These are phyloP conservation scores for Pseudohyphozyma bogoriensis DNA, from an alignment of 768 basidiomycete species.

Conservation along the genomic window DNA sequence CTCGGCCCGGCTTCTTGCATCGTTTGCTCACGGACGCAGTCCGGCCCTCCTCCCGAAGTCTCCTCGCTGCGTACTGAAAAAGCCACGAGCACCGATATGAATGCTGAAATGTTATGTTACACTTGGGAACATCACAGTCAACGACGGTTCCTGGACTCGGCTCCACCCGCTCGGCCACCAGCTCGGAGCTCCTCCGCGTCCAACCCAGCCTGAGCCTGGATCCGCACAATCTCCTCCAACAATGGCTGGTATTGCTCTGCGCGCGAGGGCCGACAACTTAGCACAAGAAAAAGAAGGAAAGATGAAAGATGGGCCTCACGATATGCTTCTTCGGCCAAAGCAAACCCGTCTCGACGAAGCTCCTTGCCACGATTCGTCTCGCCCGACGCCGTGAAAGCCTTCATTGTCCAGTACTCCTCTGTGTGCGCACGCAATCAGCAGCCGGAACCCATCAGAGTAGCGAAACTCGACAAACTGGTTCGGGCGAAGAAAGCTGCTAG, in stretches of 20 bases:
- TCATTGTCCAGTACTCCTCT: slow-evolving; percentile 74
- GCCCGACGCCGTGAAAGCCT: slow-evolving; percentile 46
- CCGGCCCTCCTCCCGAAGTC: too few relatives aligned
- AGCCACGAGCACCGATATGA: too few relatives aligned
- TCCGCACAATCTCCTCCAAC: slow-evolving; percentile 69
- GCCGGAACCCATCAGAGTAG: background rate
- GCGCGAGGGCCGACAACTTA: background rate
- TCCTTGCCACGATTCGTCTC: slow-evolving; percentile 65
- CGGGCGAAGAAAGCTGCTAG: slow-evolving; percentile 73
- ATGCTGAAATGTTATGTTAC: too few relatives aligned
- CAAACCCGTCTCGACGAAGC: slow-evolving; percentile 66
- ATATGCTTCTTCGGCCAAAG: slow-evolving; percentile 61
- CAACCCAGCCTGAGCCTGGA: slow-evolving; percentile 69
- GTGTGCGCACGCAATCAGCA: background rate
- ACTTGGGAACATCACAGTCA: too few relatives aligned
- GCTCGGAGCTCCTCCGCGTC: slow-evolving; percentile 43
- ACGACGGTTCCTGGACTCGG: slow-evolving; percentile 23
- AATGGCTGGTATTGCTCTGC: slow-evolving; percentile 71
- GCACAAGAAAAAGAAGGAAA: background rate
- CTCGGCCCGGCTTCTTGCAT: too few relatives aligned
- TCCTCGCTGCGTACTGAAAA: too few relatives aligned
- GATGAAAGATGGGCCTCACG: slow-evolving; percentile 48
- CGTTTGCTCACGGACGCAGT: too few relatives aligned
- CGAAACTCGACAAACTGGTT: slow-evolving; percentile 49
- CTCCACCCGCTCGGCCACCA: slow-evolving; percentile 21